Conservation (phyloP, 2,329 filamentous ascomycete species). For the Aspergillus quadrilineatus region DNA sequence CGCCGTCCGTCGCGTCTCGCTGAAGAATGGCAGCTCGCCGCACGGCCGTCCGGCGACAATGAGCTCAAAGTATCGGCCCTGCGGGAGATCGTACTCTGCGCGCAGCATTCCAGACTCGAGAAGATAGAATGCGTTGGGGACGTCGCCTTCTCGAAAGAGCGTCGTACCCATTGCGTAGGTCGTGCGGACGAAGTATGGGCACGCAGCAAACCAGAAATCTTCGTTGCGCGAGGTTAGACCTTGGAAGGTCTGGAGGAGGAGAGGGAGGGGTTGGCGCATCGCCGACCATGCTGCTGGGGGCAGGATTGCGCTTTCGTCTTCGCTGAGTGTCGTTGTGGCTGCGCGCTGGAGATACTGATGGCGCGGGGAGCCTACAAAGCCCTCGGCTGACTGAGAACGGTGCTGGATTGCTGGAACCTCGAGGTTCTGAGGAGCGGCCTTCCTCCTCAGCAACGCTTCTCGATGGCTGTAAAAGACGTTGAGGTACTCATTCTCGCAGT, state of each 20-base stretch:
- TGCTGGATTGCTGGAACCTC: slow-evolving; percentile 34
- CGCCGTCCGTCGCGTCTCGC: slow-evolving; percentile 80
- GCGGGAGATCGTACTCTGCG: slow-evolving; percentile 86
- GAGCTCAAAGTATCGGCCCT: slow-evolving; percentile 83
- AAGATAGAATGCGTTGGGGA: slow-evolving; percentile 82
- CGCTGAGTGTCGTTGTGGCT: slow-evolving; percentile 70
- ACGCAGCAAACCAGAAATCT: slow-evolving; percentile 88
- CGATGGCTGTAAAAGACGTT: slow-evolving; percentile 73
- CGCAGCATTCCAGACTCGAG: slow-evolving; percentile 85
- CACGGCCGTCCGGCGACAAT: slow-evolving; percentile 94
- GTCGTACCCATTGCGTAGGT: slow-evolving; percentile 68
- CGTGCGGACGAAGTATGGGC: slow-evolving; percentile 70
- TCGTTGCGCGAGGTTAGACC: slow-evolving; percentile 81
- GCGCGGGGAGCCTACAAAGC: slow-evolving; percentile 71
- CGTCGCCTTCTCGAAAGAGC: slow-evolving; percentile 75
- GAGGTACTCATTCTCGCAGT: slow-evolving; percentile 90
- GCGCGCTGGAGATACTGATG: slow-evolving; percentile 74
- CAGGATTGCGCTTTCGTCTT: slow-evolving; percentile 55
- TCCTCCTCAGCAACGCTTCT: slow-evolving; percentile 46
- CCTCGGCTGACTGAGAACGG: slow-evolving; percentile 45
- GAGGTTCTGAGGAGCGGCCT: slow-evolving; percentile 18
- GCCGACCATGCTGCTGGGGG: slow-evolving; percentile 71
- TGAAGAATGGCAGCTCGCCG: slow-evolving; percentile 95
- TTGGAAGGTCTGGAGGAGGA: slow-evolving; percentile 95
- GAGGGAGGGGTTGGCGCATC: slow-evolving; percentile 84